phyloP scores from a whole-genome alignment of 352 stramenopile species.

The Phytophthora pinifolia region DNA sequence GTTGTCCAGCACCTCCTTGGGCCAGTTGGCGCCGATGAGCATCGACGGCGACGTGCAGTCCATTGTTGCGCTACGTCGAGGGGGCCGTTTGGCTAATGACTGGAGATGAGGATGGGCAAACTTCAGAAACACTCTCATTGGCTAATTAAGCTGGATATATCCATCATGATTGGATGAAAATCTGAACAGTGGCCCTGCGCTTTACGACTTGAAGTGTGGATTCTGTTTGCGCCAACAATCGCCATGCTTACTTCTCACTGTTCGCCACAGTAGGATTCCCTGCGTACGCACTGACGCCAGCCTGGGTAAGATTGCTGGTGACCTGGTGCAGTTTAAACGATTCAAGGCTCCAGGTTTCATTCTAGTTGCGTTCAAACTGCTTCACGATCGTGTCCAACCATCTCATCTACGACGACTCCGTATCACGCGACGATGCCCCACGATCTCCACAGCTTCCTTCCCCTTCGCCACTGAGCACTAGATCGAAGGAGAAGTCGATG shows the following conservation, averaged over 20 bases:
- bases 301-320: conserved; percentile 30
- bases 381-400: conserved; percentile 49
- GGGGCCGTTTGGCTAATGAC: conserved; percentile 21
- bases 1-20: conserved; percentile 31
- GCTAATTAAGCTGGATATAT: background rate
- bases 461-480: background rate
- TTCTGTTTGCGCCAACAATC: too few species aligned
- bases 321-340: conserved; percentile 56
- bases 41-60: conserved; percentile 75
- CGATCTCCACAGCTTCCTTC: conserved; percentile 3
- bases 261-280: conserved; percentile 74
- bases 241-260: too few species aligned
- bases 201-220: too few species aligned
- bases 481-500: conserved; percentile 4
- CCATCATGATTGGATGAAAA: conserved; percentile 27
- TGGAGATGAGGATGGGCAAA: conserved; percentile 16
- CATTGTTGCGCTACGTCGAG: conserved; percentile 29
- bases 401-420: conserved; percentile 47
- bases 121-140: conserved; percentile 7
- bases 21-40: conserved; percentile 64
- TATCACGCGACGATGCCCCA: conserved; percentile 47
- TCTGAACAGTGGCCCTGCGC: conserved; percentile 12
- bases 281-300: conserved; percentile 69
- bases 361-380: conserved; percentile 47
- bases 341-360: conserved; percentile 61